These are phyloP conservation scores for Symbiodinium natans DNA, from an alignment of 73 alveolate species.

Conservation along the genomic window DNA sequence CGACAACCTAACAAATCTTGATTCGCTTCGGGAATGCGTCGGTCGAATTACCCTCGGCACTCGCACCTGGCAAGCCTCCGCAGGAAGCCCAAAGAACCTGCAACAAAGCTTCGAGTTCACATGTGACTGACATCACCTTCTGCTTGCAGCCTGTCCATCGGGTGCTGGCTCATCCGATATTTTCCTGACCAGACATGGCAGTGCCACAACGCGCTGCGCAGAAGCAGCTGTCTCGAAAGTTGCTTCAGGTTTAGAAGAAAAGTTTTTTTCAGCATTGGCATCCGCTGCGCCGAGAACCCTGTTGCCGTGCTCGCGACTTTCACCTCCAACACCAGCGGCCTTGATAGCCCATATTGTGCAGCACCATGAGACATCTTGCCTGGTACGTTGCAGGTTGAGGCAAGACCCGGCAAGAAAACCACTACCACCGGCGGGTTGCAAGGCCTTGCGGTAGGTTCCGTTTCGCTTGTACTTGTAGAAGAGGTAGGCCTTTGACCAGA, in stretches of 20 bases:
- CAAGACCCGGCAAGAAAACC: not conserved
- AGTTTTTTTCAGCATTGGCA: not conserved
- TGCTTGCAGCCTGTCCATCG: slow-evolving; percentile 63
- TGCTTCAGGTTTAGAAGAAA: not conserved
- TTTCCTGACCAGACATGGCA: slow-evolving; percentile 9
- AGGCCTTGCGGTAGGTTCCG: slow-evolving; percentile 47
- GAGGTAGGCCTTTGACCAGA: not conserved
- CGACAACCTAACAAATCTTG: no score
- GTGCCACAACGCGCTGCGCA: not conserved
- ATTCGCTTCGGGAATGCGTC: not conserved
- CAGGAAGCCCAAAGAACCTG: slow-evolving; percentile 74
- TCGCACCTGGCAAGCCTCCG: not conserved
- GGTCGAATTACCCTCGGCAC: not conserved
- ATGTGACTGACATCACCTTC: no score
- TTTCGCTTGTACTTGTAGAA: slow-evolving; percentile 81
- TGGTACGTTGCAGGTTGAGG: not conserved
- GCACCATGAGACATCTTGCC: slow-evolving; percentile 81
- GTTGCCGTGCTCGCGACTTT: not conserved
- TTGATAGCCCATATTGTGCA: slow-evolving; percentile 90
- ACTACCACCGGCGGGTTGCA: not conserved
- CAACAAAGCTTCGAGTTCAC: not conserved
- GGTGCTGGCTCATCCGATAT: slow-evolving; percentile 63
- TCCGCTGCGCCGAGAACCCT: not conserved
- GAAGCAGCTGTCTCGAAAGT: not conserved
- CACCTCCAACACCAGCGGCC: not conserved